A percentile compares a stretch with the other conserved stretches of the same genome.
phyloP scores from a whole-genome alignment of 2,329 filamentous ascomycete genomes.

The Aspergillus floridensis region DNA sequence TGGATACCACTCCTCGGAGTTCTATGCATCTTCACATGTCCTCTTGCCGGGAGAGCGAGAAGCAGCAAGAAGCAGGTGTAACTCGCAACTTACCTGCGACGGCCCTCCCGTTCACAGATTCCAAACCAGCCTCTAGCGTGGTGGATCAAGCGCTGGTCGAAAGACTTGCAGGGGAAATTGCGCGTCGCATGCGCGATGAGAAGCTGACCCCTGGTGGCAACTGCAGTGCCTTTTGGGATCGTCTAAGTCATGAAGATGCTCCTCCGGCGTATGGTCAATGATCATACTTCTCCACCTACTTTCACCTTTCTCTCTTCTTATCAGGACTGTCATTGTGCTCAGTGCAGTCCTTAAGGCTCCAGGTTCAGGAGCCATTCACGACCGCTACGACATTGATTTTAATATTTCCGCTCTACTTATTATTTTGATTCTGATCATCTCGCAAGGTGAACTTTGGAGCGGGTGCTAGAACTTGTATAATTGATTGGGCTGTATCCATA shows the following conservation, averaged over 20 bases:
- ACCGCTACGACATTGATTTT: slow-evolving; percentile 23
- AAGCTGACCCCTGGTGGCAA: slow-evolving; percentile 51
- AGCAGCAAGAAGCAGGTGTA: slow-evolving; percentile 27
- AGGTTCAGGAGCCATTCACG: slow-evolving; percentile 20
- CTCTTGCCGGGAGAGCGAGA: slow-evolving; percentile 22
- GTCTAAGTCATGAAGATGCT: slow-evolving; percentile 33
- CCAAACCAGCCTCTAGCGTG: slow-evolving; percentile 32
- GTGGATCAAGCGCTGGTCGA: slow-evolving; percentile 49
- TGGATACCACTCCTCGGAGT: slow-evolving; percentile 36
- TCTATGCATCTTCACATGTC: slow-evolving; percentile 21
- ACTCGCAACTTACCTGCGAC: slow-evolving; percentile 32
- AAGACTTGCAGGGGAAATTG: slow-evolving; percentile 89
- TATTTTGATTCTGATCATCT: slow-evolving; percentile 9
- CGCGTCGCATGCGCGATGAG: slow-evolving; percentile 78
- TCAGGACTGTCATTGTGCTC: background rate
- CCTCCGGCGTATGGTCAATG: slow-evolving; percentile 48
- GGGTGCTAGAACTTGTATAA: slow-evolving; percentile 26
- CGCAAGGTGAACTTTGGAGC: slow-evolving; percentile 21
- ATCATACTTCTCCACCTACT: slow-evolving; percentile 13
- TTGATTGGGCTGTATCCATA: slow-evolving; percentile 22
- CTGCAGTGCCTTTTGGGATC: slow-evolving; percentile 39
- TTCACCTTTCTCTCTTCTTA: slow-evolving; percentile 14
- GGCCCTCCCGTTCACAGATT: slow-evolving; percentile 37
- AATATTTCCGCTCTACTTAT: slow-evolving; percentile 11
- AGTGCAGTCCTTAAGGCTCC: slow-evolving; percentile 6